Evolutionary conservation across 2,329 filamentous ascomycete genomes (phyloP), one percentile per base, ranked within the genome.

Genomic region (Trichoderma breve): DNA sequence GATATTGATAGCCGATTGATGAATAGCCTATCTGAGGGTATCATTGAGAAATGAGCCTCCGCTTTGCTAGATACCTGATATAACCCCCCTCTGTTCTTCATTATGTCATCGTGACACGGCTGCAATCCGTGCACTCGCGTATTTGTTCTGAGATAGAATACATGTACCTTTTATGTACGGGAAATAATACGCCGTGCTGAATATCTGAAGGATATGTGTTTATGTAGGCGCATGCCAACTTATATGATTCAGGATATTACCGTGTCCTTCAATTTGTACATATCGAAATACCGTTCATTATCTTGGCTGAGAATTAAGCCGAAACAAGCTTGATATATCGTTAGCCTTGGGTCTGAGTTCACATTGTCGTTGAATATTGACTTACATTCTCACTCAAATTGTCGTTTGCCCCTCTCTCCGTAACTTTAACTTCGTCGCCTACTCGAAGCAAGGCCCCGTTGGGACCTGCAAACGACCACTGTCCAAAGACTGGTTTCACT

Each of bases 391-490:
- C 32, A 24, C 24, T 43, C 65, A 60, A 14, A 6, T 15, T 62
- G 8, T 70, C 57, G 14, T 43, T 53, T 6, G 32, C 28, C 28
- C 63, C 63, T 18, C 71, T 74, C 55, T 73, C 57, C 8, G 62
- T 72, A 18, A 74, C 65, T 18, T 60, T 58, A 24, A 74, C 53
- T 51, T 71, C 72, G 76, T 86, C 74, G 1, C 73, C 74, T 8
- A 75, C 74, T 30, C 73, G 53, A 9, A 75, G 43, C 4, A 70
- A 71, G 3, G 66, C 73, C 12, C 74, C 74, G n/a, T 71, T 73
- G 15, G 74, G 73, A 12, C 72, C 72, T 12, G 71, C 72, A 63
- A 71, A 74, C 6, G 74, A 71, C 66, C 74, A 75, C 43, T 75
- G 73, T 15, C 74, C 74, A 71, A 75, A 75, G 3, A 75, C 74